phyloP scores from a whole-genome alignment of 2,329 filamentous ascomycete species.

The Ophiostoma piceae region DNA sequence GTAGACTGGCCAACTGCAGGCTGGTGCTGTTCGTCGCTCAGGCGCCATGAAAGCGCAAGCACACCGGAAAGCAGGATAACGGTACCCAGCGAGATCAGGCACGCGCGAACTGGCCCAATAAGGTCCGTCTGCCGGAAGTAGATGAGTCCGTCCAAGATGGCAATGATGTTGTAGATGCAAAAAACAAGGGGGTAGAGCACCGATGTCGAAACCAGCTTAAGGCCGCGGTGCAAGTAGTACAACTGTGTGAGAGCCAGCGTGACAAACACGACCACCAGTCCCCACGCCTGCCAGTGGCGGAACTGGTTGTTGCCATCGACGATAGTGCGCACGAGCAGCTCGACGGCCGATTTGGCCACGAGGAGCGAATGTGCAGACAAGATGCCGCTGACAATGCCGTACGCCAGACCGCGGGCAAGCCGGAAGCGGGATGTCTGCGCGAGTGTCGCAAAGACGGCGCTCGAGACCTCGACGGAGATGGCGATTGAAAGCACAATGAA shows the following conservation, averaged over 20 bases:
- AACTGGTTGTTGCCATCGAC: slow-evolving; percentile 89
- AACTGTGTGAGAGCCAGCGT: slow-evolving; percentile 80
- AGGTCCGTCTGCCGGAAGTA: slow-evolving; percentile 88
- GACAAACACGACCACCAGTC: slow-evolving; percentile 76
- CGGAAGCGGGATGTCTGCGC: slow-evolving; percentile 60
- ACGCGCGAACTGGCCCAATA: slow-evolving; percentile 68
- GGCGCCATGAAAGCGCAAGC: slow-evolving; percentile 84
- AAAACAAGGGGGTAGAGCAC: slow-evolving; percentile 96
- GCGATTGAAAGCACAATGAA: slow-evolving; percentile 67
- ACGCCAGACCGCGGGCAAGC: slow-evolving; percentile 69
- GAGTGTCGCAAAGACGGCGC: slow-evolving; percentile 33
- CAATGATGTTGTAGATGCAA: slow-evolving; percentile 98
- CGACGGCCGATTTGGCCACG: slow-evolving; percentile 92
- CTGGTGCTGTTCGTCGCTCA: slow-evolving; percentile 69
- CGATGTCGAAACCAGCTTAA: slow-evolving; percentile 92
- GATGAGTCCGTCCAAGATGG: slow-evolving; percentile 92
- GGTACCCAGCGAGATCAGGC: slow-evolving; percentile 80
- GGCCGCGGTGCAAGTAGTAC: slow-evolving; percentile 88
- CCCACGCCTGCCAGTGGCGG: slow-evolving; percentile 90
- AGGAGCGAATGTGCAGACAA: slow-evolving; percentile 89
- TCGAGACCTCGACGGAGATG: slow-evolving; percentile 53
- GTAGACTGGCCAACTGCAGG: slow-evolving; percentile 60
- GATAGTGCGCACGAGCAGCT: slow-evolving; percentile 81
- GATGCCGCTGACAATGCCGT: slow-evolving; percentile 85
- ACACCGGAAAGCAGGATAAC: slow-evolving; percentile 81